phyloP scores from a whole-genome alignment of 2,329 filamentous ascomycete genomes.

The Clonostachys sp. region DNA sequence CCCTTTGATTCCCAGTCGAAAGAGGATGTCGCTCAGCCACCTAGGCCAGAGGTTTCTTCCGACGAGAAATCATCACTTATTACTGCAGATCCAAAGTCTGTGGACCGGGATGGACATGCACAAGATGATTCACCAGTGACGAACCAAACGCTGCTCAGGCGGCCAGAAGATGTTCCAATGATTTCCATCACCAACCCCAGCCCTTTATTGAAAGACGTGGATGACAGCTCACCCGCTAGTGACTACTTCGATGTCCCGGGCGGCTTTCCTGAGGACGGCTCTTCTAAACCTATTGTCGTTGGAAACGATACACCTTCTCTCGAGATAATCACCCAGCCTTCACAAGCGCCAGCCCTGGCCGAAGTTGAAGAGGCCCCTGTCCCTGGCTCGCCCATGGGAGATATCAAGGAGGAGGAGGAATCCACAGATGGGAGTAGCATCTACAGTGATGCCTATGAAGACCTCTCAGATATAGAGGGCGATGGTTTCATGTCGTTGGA shows the following conservation, averaged over 20 bases:
- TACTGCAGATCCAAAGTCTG: no score
- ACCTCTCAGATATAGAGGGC: slow-evolving; percentile 59
- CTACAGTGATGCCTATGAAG: slow-evolving; percentile 76
- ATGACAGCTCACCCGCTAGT: slow-evolving; percentile 11
- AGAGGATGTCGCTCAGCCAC: no score
- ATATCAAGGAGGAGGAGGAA: slow-evolving; percentile 29
- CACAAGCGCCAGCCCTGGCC: not conserved
- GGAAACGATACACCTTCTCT: not conserved
- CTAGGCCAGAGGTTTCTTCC: no score
- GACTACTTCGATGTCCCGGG: slow-evolving; percentile 52
- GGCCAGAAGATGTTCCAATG: slow-evolving; percentile 23
- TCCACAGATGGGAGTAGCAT: slow-evolving; percentile 52
- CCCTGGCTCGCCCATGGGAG: slow-evolving; percentile 16
- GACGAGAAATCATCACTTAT: no score
- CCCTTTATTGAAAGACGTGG: slow-evolving; percentile 19
- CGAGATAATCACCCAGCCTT: not conserved
- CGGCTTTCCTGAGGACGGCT: slow-evolving; percentile 45
- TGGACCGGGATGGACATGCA: no score
- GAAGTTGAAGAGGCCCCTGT: no score
- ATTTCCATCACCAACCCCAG: slow-evolving; percentile 41
- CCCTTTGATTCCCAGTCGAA: not conserved
- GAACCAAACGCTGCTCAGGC: no score
- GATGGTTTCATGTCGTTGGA: slow-evolving; percentile 70
- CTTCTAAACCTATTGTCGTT: not conserved
- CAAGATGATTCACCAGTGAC: no score